Percentiles rank a stretch among this genome's conserved stretches.
Evolutionary conservation across 306 rosid genomes (phyloP).

Genomic region (Rosa persica): DNA sequence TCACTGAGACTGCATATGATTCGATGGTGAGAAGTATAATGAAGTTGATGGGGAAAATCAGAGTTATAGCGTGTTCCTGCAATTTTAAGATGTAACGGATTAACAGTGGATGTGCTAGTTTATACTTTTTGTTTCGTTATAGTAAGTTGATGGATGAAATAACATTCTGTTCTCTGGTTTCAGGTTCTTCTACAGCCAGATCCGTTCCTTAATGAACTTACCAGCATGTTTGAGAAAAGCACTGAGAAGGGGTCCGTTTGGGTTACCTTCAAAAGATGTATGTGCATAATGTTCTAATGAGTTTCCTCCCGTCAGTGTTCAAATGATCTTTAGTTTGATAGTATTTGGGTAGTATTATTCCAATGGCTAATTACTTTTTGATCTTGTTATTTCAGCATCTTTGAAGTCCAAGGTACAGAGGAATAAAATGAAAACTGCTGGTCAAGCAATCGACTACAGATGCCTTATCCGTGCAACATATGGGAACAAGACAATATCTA

Average conservation of each 20-base stretch:
- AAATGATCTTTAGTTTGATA: neutral
- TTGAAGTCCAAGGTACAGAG: conserved; percentile 69
- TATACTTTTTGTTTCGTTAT: neutral
- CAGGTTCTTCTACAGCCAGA: conserved; percentile 85
- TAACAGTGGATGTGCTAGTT: neutral
- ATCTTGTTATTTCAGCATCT: conserved; percentile 53
- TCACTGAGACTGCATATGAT: neutral
- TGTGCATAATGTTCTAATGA: neutral
- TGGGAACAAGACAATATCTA: conserved; percentile 86
- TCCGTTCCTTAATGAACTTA: conserved; percentile 95
- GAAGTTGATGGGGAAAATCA: neutral
- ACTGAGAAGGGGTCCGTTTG: conserved; percentile 84
- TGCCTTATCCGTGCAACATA: conserved; percentile 94
- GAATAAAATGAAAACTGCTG: conserved; percentile 68
- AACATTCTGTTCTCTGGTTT: conserved; percentile 10
- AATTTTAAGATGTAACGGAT: neutral
- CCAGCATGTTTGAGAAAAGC: conserved; percentile 85
- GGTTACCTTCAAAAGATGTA: conserved; percentile 98
- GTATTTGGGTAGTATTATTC: conserved; percentile 3
- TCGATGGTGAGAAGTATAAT: neutral
- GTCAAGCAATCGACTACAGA: conserved; percentile 68
- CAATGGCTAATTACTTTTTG: conserved; percentile 3
- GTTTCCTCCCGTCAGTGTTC: conserved; percentile 10
- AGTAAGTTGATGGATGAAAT: neutral
- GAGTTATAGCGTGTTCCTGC: neutral